phyloP scores from a whole-genome alignment of 306 rosid genomes.

The Citrullus colocynthis region DNA sequence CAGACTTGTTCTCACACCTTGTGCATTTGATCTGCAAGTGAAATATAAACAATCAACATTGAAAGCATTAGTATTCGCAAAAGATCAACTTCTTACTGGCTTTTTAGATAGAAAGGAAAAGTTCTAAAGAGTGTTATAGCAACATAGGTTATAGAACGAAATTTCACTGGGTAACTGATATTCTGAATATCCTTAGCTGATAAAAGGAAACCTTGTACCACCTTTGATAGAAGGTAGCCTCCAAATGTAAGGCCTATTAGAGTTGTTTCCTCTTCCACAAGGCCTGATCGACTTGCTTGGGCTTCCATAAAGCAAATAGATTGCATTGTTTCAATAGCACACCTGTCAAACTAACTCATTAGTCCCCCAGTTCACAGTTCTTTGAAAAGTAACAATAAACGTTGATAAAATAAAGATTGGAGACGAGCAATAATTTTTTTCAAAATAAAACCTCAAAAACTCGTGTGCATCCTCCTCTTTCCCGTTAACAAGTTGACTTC shows the following conservation, averaged over 20 bases:
- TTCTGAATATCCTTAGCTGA: background rate
- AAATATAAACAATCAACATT: background rate
- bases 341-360: slow-evolving; percentile 31
- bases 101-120: background rate
- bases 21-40: slow-evolving; percentile 72
- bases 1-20: slow-evolving; percentile 80
- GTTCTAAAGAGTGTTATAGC: background rate
- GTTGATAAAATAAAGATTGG: background rate
- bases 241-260: slow-evolving; percentile 79
- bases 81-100: background rate
- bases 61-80: background rate
- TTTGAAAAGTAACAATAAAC: background rate
- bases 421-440: background rate
- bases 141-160: background rate
- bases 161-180: background rate
- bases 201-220: slow-evolving; percentile 6
- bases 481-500: slow-evolving; percentile 84
- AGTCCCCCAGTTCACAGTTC: background rate
- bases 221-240: slow-evolving; percentile 89
- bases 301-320: slow-evolving; percentile 61
- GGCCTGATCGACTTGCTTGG: slow-evolving; percentile 27
- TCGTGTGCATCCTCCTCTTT: slow-evolving; percentile 98
- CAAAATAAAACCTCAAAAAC: slow-evolving; percentile 52
- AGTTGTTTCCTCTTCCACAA: slow-evolving; percentile 66
- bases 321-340: slow-evolving; percentile 86